A percentile compares a stretch with the other conserved stretches of the same genome.
Conservation (phyloP, 345 rosid genomes). For the Moringa oleifera region DNA sequence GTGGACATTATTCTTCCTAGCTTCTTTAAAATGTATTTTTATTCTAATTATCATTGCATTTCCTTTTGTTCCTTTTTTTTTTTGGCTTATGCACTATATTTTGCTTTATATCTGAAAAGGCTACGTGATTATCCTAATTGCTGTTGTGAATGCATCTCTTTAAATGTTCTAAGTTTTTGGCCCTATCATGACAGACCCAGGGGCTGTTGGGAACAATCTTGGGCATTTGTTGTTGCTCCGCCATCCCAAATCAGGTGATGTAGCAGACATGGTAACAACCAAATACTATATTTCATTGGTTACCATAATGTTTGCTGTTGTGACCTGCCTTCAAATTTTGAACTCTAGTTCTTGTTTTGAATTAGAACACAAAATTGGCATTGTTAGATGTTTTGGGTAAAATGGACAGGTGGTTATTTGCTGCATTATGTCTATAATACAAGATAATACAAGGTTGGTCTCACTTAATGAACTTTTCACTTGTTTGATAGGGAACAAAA, state of each 20-base stretch:
- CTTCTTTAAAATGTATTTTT: not conserved
- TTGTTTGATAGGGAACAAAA: constrained; percentile 38
- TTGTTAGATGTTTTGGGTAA: no score
- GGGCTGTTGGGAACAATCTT: constrained; percentile 21
- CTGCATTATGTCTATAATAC: no score
- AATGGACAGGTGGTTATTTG: not conserved
- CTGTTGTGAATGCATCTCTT: not conserved
- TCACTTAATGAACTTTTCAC: not conserved
- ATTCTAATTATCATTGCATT: not conserved
- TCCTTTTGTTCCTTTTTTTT: no score
- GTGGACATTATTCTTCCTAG: not conserved
- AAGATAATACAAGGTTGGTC: not conserved
- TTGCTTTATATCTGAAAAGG: not conserved
- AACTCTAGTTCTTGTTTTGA: not conserved
- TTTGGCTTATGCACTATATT: not conserved
- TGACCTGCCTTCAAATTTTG: not conserved
- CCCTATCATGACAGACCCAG: constrained; percentile 23
- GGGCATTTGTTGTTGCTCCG: constrained; percentile 52
- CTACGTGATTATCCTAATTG: not conserved
- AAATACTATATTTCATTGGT: not conserved
- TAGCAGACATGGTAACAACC: not conserved
- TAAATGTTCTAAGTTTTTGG: not conserved
- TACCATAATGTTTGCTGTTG: not conserved
- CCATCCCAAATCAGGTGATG: constrained; percentile 88
- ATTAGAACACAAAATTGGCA: not conserved